Percentiles rank a stretch among this genome's conserved stretches.
Conservation (phyloP, 352 stramenopile species). For the Phytophthora tubulina region DNA sequence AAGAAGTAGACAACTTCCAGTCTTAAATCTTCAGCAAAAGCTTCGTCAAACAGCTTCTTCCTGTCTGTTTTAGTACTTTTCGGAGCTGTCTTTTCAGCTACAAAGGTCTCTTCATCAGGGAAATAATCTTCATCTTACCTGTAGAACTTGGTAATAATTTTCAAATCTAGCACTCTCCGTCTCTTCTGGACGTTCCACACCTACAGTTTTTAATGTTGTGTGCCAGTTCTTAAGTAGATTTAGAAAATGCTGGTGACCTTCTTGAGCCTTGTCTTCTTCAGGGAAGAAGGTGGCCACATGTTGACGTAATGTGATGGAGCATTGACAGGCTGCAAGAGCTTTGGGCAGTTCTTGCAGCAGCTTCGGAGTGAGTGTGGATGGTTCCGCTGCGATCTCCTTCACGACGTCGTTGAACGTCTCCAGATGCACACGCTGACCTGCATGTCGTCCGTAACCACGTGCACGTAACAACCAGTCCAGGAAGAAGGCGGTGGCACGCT, state of each 20-base stretch:
- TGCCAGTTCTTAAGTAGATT: constrained; percentile 23
- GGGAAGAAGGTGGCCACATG: constrained; percentile 31
- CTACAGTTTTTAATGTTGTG: neutral
- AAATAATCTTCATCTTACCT: constrained; percentile 37
- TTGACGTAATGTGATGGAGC: constrained; percentile 32
- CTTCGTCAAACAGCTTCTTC: constrained; percentile 17
- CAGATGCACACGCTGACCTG: constrained; percentile 7
- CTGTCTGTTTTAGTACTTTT: constrained; percentile 10
- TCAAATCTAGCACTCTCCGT: constrained; percentile 19
- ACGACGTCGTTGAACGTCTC: constrained; percentile 8
- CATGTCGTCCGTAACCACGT: constrained; percentile 1
- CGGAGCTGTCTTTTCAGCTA: neutral
- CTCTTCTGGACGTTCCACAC: neutral
- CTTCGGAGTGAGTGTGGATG: constrained; percentile 20
- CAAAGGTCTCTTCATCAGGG: constrained; percentile 11
- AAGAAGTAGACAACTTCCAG: constrained; percentile 36
- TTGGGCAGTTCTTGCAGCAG: constrained; percentile 31
- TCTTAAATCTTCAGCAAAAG: constrained; percentile 26
- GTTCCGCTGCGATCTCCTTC: constrained; percentile 18
- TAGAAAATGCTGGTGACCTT: constrained; percentile 26
- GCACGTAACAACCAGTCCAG: constrained; percentile 1
- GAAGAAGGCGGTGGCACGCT: neutral
- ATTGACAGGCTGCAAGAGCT: constrained; percentile 33
- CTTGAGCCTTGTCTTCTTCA: constrained; percentile 4
- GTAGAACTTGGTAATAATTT: constrained; percentile 43